These are phyloP conservation scores for Decorospora gaudefroyi DNA, from an alignment of 2,329 filamentous ascomycete genomes.

Conservation along the genomic window DNA sequence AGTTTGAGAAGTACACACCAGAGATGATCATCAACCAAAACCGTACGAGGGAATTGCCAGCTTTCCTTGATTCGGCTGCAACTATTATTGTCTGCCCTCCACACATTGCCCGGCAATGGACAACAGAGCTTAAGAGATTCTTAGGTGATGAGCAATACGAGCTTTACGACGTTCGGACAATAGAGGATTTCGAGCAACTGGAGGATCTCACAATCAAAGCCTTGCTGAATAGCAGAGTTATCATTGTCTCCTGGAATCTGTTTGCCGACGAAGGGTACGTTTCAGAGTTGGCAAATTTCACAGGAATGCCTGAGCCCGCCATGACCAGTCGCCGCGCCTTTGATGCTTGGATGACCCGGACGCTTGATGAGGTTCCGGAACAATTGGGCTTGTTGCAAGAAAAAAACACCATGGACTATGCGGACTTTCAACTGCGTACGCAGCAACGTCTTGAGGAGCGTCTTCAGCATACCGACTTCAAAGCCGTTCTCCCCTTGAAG, in stretches of 20 bases:
- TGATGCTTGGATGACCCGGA: constrained; percentile 58
- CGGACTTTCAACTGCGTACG: constrained; percentile 37
- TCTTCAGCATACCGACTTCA: constrained; percentile 43
- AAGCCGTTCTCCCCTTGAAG: constrained; percentile 47
- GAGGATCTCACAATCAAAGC: constrained; percentile 50
- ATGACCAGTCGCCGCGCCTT: constrained; percentile 54
- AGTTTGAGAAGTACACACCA: constrained; percentile 37
- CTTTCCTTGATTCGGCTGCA: constrained; percentile 55
- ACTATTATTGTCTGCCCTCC: constrained; percentile 64
- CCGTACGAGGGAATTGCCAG: constrained; percentile 12
- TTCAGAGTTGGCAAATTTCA: constrained; percentile 55
- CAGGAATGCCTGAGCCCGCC: constrained; percentile 51
- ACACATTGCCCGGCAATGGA: constrained; percentile 64
- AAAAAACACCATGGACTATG: constrained; percentile 40
- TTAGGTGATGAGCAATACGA: constrained; percentile 41
- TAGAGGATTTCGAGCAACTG: constrained; percentile 51
- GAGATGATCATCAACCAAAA: constrained; percentile 23
- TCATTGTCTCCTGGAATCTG: constrained; percentile 60
- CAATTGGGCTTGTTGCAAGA: constrained; percentile 50
- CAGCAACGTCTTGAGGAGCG: constrained; percentile 25
- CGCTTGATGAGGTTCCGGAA: constrained; percentile 49
- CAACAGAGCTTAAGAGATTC: constrained; percentile 58
- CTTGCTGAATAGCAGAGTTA: constrained; percentile 57
- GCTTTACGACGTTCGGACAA: constrained; percentile 51
- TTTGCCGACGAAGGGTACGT: constrained; percentile 57